These are phyloP conservation scores for Russula brevipes DNA, from an alignment of 768 basidiomycete genomes.

Conservation along the genomic window DNA sequence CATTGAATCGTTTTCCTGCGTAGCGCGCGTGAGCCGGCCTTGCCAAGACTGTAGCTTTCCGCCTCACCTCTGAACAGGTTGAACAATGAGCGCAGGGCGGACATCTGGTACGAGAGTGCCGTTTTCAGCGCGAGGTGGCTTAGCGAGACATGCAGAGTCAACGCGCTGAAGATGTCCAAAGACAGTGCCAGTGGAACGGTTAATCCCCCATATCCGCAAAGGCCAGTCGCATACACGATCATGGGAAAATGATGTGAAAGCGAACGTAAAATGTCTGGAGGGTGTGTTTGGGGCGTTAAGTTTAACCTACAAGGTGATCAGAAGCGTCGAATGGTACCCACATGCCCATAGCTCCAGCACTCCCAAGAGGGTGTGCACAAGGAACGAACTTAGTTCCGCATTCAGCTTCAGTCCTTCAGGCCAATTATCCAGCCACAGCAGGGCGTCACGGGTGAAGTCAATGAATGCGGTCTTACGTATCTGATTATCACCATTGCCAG, in stretches of 20 bases:
- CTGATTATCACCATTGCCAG: neutral
- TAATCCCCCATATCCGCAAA: conserved; percentile 21
- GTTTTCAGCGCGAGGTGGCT: conserved; percentile 60
- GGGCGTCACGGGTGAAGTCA: conserved; percentile 43
- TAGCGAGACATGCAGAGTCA: conserved; percentile 67
- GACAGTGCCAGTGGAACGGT: conserved; percentile 16
- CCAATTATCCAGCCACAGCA: conserved; percentile 91
- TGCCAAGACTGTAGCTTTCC: neutral
- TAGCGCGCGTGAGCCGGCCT: neutral
- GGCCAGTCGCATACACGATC: conserved; percentile 18
- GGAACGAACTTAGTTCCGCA: conserved; percentile 84
- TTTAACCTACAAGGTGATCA: neutral
- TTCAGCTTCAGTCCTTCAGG: conserved; percentile 95
- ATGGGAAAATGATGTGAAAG: conserved; percentile 15
- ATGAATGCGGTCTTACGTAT: conserved; percentile 40
- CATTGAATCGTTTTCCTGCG: conserved; percentile 83
- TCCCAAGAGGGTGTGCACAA: conserved; percentile 64
- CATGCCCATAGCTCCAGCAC: conserved; percentile 68
- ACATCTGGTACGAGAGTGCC: conserved; percentile 58
- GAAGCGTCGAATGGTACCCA: conserved; percentile 36
- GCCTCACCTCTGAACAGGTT: conserved; percentile 80
- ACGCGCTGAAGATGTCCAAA: conserved; percentile 43
- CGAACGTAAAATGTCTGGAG: neutral
- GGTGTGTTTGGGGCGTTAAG: neutral
- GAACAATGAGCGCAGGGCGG: conserved; percentile 65